phyloP scores from a whole-genome alignment of 1,284 basidiomycete genomes.

The Ceratorhiza oryzae-sativae region DNA sequence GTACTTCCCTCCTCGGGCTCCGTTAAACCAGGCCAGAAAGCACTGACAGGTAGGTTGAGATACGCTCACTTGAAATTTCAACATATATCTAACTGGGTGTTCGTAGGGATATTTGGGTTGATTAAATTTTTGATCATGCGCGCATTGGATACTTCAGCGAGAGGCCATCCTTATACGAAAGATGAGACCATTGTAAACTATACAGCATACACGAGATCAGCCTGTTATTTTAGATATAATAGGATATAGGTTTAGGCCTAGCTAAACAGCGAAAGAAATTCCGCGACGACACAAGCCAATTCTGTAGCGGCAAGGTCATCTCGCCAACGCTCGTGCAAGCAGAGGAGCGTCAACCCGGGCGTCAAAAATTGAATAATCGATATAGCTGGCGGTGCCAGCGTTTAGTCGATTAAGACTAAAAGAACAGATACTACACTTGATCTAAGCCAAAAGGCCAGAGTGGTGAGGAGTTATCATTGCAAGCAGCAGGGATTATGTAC shows the following conservation, averaged over 20 bases:
- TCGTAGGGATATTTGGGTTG: too few species aligned
- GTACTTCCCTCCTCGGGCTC: background rate
- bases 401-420: conserved; percentile 53
- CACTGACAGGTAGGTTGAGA: background rate
- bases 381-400: conserved; percentile 20
- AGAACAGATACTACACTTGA: conserved; percentile 97
- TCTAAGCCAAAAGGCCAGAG: conserved; percentile 96
- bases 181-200: too few species aligned
- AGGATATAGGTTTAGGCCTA: conserved; percentile 27
- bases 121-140: too few species aligned
- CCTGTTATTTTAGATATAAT: too few species aligned
- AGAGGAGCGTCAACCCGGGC: conserved; percentile 37
- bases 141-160: too few species aligned
- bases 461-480: conserved; percentile 60
- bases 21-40: background rate
- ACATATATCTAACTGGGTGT: too few species aligned
- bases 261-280: conserved; percentile 33
- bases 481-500: conserved; percentile 25
- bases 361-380: conserved; percentile 40
- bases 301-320: conserved; percentile 44
- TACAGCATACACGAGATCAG: too few species aligned
- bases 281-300: conserved; percentile 43
- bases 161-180: too few species aligned
- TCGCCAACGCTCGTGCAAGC: conserved; percentile 41
- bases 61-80: background rate